Conservation (phyloP, 1,139 yeast species). For the Kodamaea alishanica region DNA sequence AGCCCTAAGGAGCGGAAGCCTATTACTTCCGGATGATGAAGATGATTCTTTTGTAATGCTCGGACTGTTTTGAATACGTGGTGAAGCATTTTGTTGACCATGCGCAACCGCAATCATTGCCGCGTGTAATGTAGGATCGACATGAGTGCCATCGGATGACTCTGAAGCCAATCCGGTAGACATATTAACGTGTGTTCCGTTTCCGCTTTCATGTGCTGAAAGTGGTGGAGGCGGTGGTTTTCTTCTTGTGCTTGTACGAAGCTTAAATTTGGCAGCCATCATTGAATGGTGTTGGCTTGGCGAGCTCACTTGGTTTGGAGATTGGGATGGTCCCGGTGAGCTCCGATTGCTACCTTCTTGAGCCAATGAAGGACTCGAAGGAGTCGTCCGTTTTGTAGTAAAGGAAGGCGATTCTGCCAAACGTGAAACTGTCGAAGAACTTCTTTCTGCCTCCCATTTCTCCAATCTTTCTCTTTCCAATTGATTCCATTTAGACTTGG, state of each 20-base stretch:
- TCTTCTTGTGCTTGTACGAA: slow-evolving; percentile 25
- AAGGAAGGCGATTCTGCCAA: not conserved
- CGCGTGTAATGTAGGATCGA: slow-evolving; percentile 36
- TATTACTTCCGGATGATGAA: slow-evolving; percentile 6
- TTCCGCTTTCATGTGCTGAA: slow-evolving; percentile 1
- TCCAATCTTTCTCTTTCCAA: slow-evolving; percentile 7
- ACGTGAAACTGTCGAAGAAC: not conserved
- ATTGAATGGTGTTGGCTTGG: slow-evolving; percentile 8
- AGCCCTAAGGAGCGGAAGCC: slow-evolving; percentile 5
- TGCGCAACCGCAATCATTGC: slow-evolving; percentile 47
- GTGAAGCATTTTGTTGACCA: slow-evolving; percentile 20
- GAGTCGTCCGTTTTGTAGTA: not conserved
- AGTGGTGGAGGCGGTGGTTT: slow-evolving; percentile 33
- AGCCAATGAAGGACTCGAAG: not conserved
- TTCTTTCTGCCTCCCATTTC: slow-evolving; percentile 1
- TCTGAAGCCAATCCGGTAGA: slow-evolving; percentile 31
- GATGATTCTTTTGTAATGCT: slow-evolving; percentile 33
- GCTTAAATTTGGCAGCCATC: slow-evolving; percentile 13
- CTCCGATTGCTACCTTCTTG: too few species aligned
- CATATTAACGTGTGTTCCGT: slow-evolving; percentile 25
- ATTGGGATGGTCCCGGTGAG: not conserved
- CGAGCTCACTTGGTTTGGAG: not conserved
- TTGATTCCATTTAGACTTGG: slow-evolving; percentile 43
- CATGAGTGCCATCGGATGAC: slow-evolving; percentile 12
- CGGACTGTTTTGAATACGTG: slow-evolving; percentile 29